Base-by-base conservation (phyloP, 1,284 basidiomycete species). In the Grifola frondosa region DNA sequence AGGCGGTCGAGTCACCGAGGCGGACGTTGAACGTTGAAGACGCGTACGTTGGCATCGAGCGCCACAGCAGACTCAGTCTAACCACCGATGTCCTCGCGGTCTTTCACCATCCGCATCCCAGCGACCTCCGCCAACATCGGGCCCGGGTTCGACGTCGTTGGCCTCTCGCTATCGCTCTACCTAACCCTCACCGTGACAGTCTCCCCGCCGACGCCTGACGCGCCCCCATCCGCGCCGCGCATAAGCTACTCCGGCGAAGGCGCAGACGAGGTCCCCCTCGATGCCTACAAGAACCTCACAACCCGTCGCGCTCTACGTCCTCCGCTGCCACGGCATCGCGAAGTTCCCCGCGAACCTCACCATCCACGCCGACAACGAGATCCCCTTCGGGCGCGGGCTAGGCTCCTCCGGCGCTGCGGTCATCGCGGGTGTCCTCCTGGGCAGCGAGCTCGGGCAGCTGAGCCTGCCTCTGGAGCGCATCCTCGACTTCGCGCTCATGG, bases 91-190 rank as follows among this genome's bases (percentile, higher is more conserved):
- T 10, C 30, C n/a, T 20, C 58, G 34, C 56, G 58, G 37, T 60
- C 64, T 21, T 79, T 87, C 63, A 73, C 68, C 35, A 91, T 99
- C 66, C 78, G 76, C 56, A 90, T 99, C 40, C 96, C 96, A 8
- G 93, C 93, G 17, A 98, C 96, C 2, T 96, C 95, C 45, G 96
- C 96, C 53, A 99, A 99, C 74, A 95, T 99, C 61, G 96, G 96
- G 3, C 97, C 97, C 20, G 97, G 97, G 11, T 99, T 99, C 67
- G 97, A 99, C 66, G 97, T 99, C 47, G 92, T 97, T 52, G 97
- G 97, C 16, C 86, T 99, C 49, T 97, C 96, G 1, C 84, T 99
- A 21, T 94, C 92, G 2, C 81, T 97, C 24, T 79, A 88, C 59
- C 80, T 98, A 52, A 86, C 82, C 11, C 78, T 99, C 52, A 73